Conservation (phyloP, 2,329 filamentous ascomycete species). For the Calonectria hongkongensis region DNA sequence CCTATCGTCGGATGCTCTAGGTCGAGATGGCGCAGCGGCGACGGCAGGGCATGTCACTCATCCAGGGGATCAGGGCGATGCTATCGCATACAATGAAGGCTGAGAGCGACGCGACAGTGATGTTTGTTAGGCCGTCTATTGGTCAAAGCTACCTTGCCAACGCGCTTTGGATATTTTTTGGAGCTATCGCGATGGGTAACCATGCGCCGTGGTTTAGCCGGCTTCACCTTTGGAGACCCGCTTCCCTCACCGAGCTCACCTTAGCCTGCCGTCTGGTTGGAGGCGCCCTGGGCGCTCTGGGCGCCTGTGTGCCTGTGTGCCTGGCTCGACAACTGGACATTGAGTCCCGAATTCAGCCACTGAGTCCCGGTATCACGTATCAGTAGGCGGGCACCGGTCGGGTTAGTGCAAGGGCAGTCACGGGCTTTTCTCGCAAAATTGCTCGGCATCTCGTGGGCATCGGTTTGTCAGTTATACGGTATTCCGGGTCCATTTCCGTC, state of each 20-base stretch:
- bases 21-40: constrained; percentile 40
- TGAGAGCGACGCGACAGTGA: constrained; percentile 40
- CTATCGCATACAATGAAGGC: constrained; percentile 42
- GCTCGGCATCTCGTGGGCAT: constrained; percentile 34
- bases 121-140: constrained; percentile 43
- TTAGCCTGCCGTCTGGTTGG: too few species aligned
- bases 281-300: too few species aligned
- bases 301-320: background rate
- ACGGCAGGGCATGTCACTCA: constrained; percentile 33
- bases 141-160: constrained; percentile 45
- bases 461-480: constrained; percentile 22
- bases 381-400: constrained; percentile 4
- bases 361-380: constrained; percentile 12
- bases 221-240: constrained; percentile 23
- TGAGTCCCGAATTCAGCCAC: background rate
- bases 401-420: constrained; percentile 27
- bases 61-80: constrained; percentile 22
- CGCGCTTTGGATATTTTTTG: constrained; percentile 55
- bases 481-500: constrained; percentile 30
- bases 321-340: background rate
- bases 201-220: constrained; percentile 51
- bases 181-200: constrained; percentile 55
- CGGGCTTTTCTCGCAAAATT: constrained; percentile 36
- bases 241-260: constrained; percentile 21
- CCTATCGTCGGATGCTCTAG: constrained; percentile 36